Base-by-base conservation (phyloP, 1,284 basidiomycete genomes). In the Ganoderma resinaceum region DNA sequence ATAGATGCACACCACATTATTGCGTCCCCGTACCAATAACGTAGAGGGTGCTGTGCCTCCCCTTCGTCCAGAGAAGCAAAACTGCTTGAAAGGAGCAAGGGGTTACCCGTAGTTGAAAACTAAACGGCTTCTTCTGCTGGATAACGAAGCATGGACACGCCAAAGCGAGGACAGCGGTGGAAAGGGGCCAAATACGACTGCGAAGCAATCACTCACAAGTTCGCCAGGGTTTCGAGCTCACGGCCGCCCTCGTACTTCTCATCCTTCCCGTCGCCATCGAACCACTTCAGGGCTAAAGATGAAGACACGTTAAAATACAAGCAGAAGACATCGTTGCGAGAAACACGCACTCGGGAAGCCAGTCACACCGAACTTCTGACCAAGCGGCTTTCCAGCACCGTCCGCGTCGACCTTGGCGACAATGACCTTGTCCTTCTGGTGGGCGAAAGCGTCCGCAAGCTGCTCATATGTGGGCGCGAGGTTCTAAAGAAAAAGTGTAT, bases 361-460 rank as follows among this genome's bases (percentile, higher is more conserved):
- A 20, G 85, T 88, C 31, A 98, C 91, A 23, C 86, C 95, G 76
- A 89, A 95, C 79, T 91, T 89, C 75, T 87, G 80, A 66, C 91
- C 93, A 42, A 95, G 76, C 1, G 88, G 83, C 76, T 90, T 91
- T 72, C 95, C 95, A 53, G 79, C 92, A 68, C 94, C 94, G 76
- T 98, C 96, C 1, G 95, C 96, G 75, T 98, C 96, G 7, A 97
- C 92, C 80, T 98, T 98, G 70, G 96, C 96, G 72, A 98, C 90
- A 65, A 95, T 75, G 31, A 98, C 93, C 78, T 93, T 94, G 79
- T 95, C 90, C 76, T 92, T 91, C 58, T 85, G 88, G 70, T 91
- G 86, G 5, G 87, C 82, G 77, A 91, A 98, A 14, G 93, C 92
- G 76, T 97, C 93, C 43, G 91, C 97, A 23, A 98, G 88, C 79